Conservation (phyloP, 23 red algal species). For the Cyanidium caldarium region DNA sequence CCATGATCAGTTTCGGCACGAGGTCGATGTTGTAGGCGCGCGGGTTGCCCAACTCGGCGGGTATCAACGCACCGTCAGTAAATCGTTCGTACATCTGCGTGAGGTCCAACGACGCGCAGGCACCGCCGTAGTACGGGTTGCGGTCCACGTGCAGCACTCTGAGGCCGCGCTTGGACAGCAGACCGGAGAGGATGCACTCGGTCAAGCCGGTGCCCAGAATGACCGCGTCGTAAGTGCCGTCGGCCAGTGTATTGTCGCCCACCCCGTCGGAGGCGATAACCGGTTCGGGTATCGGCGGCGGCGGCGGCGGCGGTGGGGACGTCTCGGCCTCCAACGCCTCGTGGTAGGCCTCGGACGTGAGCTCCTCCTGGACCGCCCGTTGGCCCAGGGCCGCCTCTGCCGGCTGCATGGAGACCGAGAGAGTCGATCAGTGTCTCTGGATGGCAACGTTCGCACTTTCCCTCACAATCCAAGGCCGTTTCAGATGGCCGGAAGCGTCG, state of each 20-base stretch:
- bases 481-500: too few species aligned
- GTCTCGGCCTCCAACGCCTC: too few species aligned
- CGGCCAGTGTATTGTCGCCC: conserved; percentile 60
- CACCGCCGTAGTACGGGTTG: conserved; percentile 92
- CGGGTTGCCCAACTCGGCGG: conserved; percentile 20
- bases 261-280: too few species aligned
- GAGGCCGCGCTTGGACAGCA: conserved; percentile 59
- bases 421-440: too few species aligned
- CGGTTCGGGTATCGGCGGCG: background rate
- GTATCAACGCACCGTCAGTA: background rate
- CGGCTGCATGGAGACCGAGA: too few species aligned
- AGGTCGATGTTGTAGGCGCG: conserved; percentile 95
- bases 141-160: conserved; percentile 80
- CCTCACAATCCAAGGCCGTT: too few species aligned
- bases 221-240: conserved; percentile 93
- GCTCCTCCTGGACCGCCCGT: too few species aligned
- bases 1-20: conserved; percentile 97
- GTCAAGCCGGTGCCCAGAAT: conserved; percentile 92
- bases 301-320: background rate
- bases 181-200: conserved; percentile 84
- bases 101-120: conserved; percentile 69
- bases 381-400: too few species aligned
- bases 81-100: conserved; percentile 77
- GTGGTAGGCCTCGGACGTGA: too few species aligned
- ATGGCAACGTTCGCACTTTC: too few species aligned